These are phyloP conservation scores for Oryza glaberrima DNA, from an alignment of 176 grass and related monocot genomes.

Conservation along the genomic window DNA sequence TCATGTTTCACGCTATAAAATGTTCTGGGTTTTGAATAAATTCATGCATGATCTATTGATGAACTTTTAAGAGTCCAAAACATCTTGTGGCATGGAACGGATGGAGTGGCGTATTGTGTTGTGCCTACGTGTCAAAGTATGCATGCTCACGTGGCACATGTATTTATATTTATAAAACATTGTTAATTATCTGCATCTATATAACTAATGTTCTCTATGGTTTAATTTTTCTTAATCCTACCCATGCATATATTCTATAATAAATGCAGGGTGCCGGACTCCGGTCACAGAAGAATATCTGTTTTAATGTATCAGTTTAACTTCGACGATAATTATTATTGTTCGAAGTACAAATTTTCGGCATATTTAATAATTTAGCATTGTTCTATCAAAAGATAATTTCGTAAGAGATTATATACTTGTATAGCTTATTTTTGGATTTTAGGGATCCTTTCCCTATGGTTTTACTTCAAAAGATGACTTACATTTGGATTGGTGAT, in stretches of 20 bases:
- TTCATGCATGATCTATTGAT: too few relatives aligned
- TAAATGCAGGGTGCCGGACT: too few relatives aligned
- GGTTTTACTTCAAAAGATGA: not conserved
- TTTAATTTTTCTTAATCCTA: not conserved
- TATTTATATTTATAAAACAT: constrained; percentile 24
- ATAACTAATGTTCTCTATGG: too few relatives aligned
- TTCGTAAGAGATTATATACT: not conserved
- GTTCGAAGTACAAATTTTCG: not conserved
- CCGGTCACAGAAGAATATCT: too few relatives aligned
- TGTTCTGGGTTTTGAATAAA: too few relatives aligned
- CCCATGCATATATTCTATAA: not conserved
- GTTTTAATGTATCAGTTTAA: too few relatives aligned
- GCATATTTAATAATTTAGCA: not conserved
- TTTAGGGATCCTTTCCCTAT: not conserved
- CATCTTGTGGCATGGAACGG: too few relatives aligned
- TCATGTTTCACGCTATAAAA: too few relatives aligned
- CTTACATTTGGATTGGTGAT: not conserved
- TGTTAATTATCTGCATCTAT: not conserved
- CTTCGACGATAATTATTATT: not conserved
- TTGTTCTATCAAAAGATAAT: not conserved
- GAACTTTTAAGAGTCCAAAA: too few relatives aligned
- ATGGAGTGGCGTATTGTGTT: not conserved
- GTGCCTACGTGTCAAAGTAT: constrained; percentile 5
- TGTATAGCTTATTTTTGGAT: not conserved
- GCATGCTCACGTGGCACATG: constrained; percentile 18